Base-by-base conservation (phyloP, 176 grass and related monocot species). In the Cenchrus fungigraminus region DNA sequence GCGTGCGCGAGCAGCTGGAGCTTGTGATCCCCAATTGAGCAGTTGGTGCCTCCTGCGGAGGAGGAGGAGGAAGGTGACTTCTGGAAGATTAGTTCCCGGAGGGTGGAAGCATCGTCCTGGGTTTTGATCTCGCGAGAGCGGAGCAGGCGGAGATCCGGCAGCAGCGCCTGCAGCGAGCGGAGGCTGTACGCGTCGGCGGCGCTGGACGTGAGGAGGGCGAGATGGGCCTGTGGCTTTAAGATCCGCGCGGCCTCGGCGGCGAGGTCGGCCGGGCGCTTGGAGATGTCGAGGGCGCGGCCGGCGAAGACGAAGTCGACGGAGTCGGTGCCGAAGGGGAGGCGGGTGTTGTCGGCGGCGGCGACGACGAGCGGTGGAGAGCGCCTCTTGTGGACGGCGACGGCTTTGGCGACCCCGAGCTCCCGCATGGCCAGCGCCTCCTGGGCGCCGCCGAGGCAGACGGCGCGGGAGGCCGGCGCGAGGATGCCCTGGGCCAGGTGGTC, bases 381-480 rank as follows among this genome's bases (percentile, higher is more conserved):
- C 67, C 91, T 92, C 76, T 63, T 82, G 1, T 81, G 83, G 31
- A 92, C 84, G 22, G 90, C 94, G 15, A 92, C 71, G 22, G 91
- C 80, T 46, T 57, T 47, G 55, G 65, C 37, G 2, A 95, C 86
- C 63, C 94, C 94, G n/a, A 95, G 92, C 75, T 92, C 94, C 52
- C 89, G 85, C 68, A 95, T 84, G 17, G 94, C 91, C 56, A 95
- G 68, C n/a, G 92, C 94, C 79, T 89, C 86, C 25, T 90, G 85
- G 1, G 81, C 88, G n/a, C 56, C 54, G 64, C 80, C 86, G 13
- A 95, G 75, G 78, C 88, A 95, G 49, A 95, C 80, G 6, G 83
- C 79, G 29, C 73, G 72, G 16, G 80, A 91, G 0, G 60, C 28
- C 8, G 88, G 46, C 25, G 84, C 68, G 3, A 95, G 76, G 64